phyloP scores from a whole-genome alignment of 1,284 basidiomycete species.

The Fomitiporia mediterranea region DNA sequence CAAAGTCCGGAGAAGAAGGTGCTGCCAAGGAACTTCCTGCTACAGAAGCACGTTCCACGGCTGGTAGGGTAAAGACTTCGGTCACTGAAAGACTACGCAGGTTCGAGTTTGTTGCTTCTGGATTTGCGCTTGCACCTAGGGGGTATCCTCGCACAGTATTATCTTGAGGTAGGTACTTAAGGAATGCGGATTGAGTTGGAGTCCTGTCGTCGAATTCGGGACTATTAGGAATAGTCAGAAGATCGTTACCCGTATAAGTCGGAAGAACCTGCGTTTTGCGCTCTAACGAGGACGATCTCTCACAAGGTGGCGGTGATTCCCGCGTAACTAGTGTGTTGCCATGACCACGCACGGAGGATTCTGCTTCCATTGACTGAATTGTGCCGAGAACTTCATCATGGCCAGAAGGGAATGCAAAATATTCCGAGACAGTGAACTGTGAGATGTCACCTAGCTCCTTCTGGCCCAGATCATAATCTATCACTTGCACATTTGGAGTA shows the following conservation, averaged over 20 bases:
- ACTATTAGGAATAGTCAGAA: neutral
- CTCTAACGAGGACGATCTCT: too few species aligned
- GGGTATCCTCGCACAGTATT: too few species aligned
- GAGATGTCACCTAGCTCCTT: slow-evolving; percentile 17
- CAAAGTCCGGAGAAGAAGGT: neutral
- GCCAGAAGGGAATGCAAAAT: slow-evolving; percentile 22
- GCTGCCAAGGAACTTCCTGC: slow-evolving; percentile 21
- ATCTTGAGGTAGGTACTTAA: neutral
- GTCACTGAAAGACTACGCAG: neutral
- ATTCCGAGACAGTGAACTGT: slow-evolving; percentile 25
- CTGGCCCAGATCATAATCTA: slow-evolving; percentile 13
- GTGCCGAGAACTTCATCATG: neutral
- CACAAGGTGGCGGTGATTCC: neutral
- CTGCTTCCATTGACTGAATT: neutral
- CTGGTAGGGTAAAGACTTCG: slow-evolving; percentile 20
- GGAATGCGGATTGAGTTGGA: slow-evolving; percentile 13
- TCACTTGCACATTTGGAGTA: slow-evolving; percentile 8
- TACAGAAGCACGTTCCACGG: slow-evolving; percentile 21
- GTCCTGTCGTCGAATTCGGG: slow-evolving; percentile 6
- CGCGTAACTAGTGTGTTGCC: neutral
- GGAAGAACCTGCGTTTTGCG: neutral
- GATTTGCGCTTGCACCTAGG: too few species aligned
- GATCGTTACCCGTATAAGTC: neutral
- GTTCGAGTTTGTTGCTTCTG: neutral
- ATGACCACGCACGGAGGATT: too few species aligned